Conservation (phyloP, 306 rosid species). For the Psophocarpus tetragonolobus region DNA sequence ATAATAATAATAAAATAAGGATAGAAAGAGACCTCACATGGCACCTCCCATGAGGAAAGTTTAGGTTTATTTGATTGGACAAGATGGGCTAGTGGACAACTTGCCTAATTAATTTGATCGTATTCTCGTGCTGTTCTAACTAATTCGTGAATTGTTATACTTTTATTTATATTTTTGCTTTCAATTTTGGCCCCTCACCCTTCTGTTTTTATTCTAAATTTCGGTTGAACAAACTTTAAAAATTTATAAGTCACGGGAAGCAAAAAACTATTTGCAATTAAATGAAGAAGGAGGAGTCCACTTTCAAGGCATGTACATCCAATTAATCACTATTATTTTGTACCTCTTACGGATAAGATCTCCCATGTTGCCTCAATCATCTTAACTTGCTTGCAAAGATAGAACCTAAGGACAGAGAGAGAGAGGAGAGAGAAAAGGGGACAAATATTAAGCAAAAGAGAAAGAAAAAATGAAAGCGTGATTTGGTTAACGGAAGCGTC, state of each 20-base stretch:
- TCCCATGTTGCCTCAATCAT: conserved; percentile 47
- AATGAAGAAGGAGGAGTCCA: conserved; percentile 29
- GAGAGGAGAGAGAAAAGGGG: background rate
- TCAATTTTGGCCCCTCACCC: background rate
- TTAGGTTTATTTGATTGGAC: conserved; percentile 45
- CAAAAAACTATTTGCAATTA: background rate
- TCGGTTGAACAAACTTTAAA: conserved; percentile 17
- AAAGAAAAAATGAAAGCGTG: conserved; percentile 19
- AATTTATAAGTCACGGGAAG: conserved; percentile 37
- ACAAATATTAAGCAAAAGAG: background rate
- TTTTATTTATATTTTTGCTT: background rate
- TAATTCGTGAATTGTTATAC: conserved; percentile 18
- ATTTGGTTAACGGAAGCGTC: conserved; percentile 43
- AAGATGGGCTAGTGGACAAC: conserved; percentile 46
- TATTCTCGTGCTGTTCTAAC: conserved; percentile 29
- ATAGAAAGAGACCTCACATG: conserved; percentile 32
- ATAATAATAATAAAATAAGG: background rate
- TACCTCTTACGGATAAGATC: conserved; percentile 41
- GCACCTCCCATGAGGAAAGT: conserved; percentile 41
- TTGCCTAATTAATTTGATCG: conserved; percentile 37
- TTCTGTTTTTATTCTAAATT: conserved; percentile 11
- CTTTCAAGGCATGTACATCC: conserved; percentile 32
- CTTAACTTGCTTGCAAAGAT: conserved; percentile 50
- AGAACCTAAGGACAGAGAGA: background rate
- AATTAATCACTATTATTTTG: conserved; percentile 36